Evolutionary conservation across 805 yeast genomes (phyloP).

Genomic region (Blastobotrys attinorum): DNA sequence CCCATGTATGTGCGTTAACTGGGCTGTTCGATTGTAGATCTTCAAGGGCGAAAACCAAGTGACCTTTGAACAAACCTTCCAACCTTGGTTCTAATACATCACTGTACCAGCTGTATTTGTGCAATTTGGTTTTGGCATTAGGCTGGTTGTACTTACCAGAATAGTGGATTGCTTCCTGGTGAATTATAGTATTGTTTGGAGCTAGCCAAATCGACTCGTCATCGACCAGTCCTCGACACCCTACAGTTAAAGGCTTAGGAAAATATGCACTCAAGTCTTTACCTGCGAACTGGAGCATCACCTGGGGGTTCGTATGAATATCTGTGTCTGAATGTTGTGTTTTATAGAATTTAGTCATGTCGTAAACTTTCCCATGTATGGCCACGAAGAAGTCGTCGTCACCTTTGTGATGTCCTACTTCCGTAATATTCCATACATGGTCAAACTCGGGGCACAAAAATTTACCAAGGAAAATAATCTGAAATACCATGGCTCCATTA

Average conservation of each 20-base stretch:
- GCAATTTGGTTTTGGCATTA: constrained; percentile 26
- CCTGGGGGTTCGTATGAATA: constrained; percentile 24
- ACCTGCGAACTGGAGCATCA: constrained; percentile 34
- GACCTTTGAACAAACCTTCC: constrained; percentile 30
- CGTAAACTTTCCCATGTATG: constrained; percentile 34
- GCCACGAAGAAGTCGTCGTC: constrained; percentile 31
- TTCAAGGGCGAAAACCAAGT: constrained; percentile 28
- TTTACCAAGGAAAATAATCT: constrained; percentile 34
- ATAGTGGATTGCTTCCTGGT: constrained; percentile 24
- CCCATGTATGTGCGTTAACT: constrained; percentile 18
- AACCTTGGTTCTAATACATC: constrained; percentile 30
- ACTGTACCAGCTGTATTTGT: constrained; percentile 31
- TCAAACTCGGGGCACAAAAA: constrained; percentile 34
- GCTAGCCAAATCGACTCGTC: constrained; percentile 25
- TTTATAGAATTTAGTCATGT: constrained; percentile 33
- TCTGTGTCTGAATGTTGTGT: constrained; percentile 34
- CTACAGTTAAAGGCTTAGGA: constrained; percentile 34
- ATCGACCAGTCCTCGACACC: constrained; percentile 32
- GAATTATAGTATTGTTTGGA: constrained; percentile 25
- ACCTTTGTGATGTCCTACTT: constrained; percentile 31
- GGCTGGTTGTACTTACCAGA: constrained; percentile 27
- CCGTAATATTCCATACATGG: constrained; percentile 33
- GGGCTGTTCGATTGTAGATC: background rate
- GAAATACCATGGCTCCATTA: constrained; percentile 33
- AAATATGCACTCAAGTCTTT: constrained; percentile 32